Conservation (phyloP, 768 basidiomycete species). For the Psilocybe cubensis region DNA sequence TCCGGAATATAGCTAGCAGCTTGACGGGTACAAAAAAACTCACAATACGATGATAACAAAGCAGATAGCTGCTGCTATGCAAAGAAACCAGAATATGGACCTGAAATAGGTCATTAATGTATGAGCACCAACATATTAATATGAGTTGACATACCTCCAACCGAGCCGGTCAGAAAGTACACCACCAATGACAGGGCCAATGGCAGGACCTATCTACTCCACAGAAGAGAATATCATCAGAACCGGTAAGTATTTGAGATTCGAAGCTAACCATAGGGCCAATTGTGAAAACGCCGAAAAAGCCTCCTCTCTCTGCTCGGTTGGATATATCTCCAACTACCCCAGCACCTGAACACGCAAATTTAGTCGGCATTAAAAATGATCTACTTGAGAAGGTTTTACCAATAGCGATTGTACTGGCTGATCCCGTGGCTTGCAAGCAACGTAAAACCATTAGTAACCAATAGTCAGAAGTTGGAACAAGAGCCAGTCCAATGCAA, state of each 20-base stretch:
- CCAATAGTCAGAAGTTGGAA: slow-evolving; percentile 69
- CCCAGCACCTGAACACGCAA: slow-evolving; percentile 58
- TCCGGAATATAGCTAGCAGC: slow-evolving; percentile 25
- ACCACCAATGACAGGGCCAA: slow-evolving; percentile 66
- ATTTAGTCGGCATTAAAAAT: background rate
- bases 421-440: slow-evolving; percentile 78
- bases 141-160: slow-evolving; percentile 55
- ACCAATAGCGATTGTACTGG: slow-evolving; percentile 80
- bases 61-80: slow-evolving; percentile 49
- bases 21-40: slow-evolving; percentile 15
- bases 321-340: slow-evolving; percentile 80
- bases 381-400: slow-evolving; percentile 1
- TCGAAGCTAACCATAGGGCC: slow-evolving; percentile 57
- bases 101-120: slow-evolving; percentile 28
- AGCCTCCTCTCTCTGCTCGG: slow-evolving; percentile 74
- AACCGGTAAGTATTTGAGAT: background rate
- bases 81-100: slow-evolving; percentile 67
- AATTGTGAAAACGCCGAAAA: slow-evolving; percentile 66
- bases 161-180: slow-evolving; percentile 58
- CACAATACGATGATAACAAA: slow-evolving; percentile 53
- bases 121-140: background rate
- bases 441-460: slow-evolving; percentile 79
- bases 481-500: slow-evolving; percentile 62
- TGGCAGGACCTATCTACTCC: slow-evolving; percentile 58
- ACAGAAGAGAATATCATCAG: background rate